Evolutionary conservation across 2,329 filamentous ascomycete genomes (phyloP), one percentile per base, ranked within the genome.

Genomic region (Exophiala sp.): DNA sequence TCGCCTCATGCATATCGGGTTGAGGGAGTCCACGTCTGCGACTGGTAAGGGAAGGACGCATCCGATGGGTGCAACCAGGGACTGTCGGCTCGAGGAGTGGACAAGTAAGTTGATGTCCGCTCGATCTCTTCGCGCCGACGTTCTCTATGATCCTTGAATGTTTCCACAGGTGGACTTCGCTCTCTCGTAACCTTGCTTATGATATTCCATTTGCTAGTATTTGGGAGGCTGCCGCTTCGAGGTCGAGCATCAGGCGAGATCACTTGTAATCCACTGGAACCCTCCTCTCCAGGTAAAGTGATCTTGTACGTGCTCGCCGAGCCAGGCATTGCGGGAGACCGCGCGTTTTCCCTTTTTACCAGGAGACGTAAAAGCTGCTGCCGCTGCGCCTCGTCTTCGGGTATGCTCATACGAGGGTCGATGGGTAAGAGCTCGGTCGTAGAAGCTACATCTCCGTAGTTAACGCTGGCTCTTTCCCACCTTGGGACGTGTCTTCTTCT

Each of bases 351-450:
- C 46, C 66, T 63, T 29, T 66, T 64, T 18, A 73, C 54, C 14
- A 74, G 60, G 10, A 70, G 65, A 33, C 68, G 66, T 10, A 64
- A 52, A 21, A 73, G 59, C 47, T 74, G 69, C 34, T 67, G 68
- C 33, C 72, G 69, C 49, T 72, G 69, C 62, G 70, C 66, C 47
- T 74, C 70, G 47, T 73, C 71, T 18, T 69, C 68, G 3, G 62
- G 62, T 14, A 62, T 35, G n/a, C 43, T 49, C 41, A 29, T 29
- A 29, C 24, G 24, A 29, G 47, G 41, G 36, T 49, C 50, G 34
- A 57, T 50, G 7, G 57, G 57, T 32, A 57, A 42, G 21, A 59
- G 38, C 34, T 59, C 57, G 5, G 53, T 54, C 4, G 57, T 59
- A 10, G 57, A 59, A 12, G 50, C 40, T 12, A 48, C 57, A 39